Evolutionary conservation across 2,329 filamentous ascomycete species (phyloP), one percentile per base, ranked within the genome.

Genomic region (Cordyceps cicadae): DNA sequence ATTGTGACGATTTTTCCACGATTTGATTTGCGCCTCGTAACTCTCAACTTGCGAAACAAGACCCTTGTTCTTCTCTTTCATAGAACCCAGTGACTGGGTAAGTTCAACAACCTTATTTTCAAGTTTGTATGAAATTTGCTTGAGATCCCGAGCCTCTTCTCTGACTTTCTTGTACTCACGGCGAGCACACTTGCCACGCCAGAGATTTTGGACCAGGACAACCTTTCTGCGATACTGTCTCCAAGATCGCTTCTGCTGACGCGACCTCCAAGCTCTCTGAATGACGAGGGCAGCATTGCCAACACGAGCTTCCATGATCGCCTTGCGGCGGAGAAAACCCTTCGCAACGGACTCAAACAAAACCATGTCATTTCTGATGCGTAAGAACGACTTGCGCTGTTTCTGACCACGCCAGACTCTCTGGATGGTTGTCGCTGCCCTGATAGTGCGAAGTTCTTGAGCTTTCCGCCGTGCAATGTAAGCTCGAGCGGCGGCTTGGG

Each of bases 101-200:
- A 99, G 83, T 78, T 99, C 94, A 64, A 99, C 91, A 64, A 99
- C 94, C 85, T 99, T 99, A 83, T 99, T 97, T 75, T 99, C 94
- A 68, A 99, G 80, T 80, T 96, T 97, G 81, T 99, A 99, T 2
- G 94, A 97, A 67, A 99, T 99, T 76, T 97, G 93, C 81, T 97
- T 97, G 73, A 99, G 84, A 79, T 99, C 95, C 71, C 94, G 89
- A 66, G 94, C 94, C 76, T 99, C 94, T 75, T 97, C 92, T 67
- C 94, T 90, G 63, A 96, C 78, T 67, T 80, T 86, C 84, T 96
- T 97, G 81, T 99, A 99, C 54, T 85, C 87, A 66, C 82, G 85
- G 66, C 94, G 86, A 60, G 94, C 93, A 64, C 76, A 71, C 74
- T 85, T 92, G 72, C 92, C 93, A 72, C 94, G 87, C 91, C 91